phyloP scores from a whole-genome alignment of 805 yeast species.

The Candida cerambycidarum region DNA sequence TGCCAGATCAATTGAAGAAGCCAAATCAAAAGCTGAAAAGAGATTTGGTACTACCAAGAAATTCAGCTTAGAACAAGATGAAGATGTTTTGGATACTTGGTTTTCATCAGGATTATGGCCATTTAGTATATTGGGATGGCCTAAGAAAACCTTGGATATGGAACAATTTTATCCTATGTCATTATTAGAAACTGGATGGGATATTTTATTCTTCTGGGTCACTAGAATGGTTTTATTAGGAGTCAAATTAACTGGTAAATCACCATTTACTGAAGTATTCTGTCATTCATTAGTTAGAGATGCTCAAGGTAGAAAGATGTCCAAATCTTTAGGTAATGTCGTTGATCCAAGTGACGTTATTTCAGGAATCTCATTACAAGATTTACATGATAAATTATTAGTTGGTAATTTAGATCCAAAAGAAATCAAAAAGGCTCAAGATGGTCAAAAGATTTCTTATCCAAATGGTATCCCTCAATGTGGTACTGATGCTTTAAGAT shows the following conservation, averaged over 20 bases:
- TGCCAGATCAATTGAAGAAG: conserved; percentile 82
- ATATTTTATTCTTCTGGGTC: conserved; percentile 98
- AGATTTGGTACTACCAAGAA: conserved; percentile 64
- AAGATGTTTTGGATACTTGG: conserved; percentile 98
- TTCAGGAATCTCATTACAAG: conserved; percentile 76
- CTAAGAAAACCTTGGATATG: conserved; percentile 72
- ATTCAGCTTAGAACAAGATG: conserved; percentile 87
- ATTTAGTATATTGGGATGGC: conserved; percentile 96
- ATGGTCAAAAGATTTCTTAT: conserved; percentile 85
- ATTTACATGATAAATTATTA: conserved; percentile 72
- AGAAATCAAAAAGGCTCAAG: conserved; percentile 82
- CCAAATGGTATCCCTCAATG: conserved; percentile 98
- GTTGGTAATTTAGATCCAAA: conserved; percentile 86
- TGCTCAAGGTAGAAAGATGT: conserved; percentile 99
- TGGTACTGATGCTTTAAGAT: conserved; percentile 98
- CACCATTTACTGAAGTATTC: conserved; percentile 95
- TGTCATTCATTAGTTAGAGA: conserved; percentile 98
- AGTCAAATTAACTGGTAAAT: conserved; percentile 81
- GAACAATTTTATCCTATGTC: conserved; percentile 84
- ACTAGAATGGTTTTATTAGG: conserved; percentile 94
- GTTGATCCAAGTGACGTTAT: conserved; percentile 95
- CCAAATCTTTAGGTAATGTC: conserved; percentile 95
- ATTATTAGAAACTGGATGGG: conserved; percentile 98
- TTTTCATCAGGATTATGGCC: conserved; percentile 99
- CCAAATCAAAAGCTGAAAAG: conserved; percentile 72